Conservation (phyloP, 1,284 basidiomycete genomes). For the Heimioporus retisporus region DNA sequence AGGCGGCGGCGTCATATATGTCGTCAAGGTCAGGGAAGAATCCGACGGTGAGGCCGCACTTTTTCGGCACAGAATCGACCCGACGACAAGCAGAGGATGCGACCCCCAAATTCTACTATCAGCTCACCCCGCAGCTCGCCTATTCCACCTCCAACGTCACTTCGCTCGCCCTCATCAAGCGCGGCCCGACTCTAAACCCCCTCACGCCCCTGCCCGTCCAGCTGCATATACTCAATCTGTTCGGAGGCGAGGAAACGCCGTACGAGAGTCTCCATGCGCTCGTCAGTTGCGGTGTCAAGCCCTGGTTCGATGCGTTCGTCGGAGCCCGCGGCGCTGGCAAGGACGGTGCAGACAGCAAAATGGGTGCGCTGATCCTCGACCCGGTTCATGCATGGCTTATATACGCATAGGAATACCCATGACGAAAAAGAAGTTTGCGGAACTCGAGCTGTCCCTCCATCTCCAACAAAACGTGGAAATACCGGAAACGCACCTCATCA, state of each 20-base stretch:
- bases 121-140: conserved; percentile 77
- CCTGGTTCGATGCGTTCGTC: conserved; percentile 99
- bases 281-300: conserved; percentile 96
- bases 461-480: conserved; percentile 99
- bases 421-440: conserved; percentile 99
- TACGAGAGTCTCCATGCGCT: conserved; percentile 98
- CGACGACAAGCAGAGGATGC: conserved; percentile 62
- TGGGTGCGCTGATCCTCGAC: conserved; percentile 64
- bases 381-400: conserved; percentile 9
- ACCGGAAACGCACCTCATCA: conserved; percentile 93
- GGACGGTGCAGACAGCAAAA: conserved; percentile 85
- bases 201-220: conserved; percentile 85
- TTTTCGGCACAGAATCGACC: conserved; percentile 17
- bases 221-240: conserved; percentile 94
- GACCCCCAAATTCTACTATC: conserved; percentile 72
- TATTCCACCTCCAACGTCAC: conserved; percentile 87
- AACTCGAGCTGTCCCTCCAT: conserved; percentile 97
- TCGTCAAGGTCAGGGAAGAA: conserved; percentile 81
- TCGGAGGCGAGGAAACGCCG: conserved; percentile 91
- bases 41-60: conserved; percentile 64
- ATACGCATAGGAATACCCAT: conserved; percentile 85
- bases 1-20: conserved; percentile 80
- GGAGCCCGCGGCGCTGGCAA: conserved; percentile 80
- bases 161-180: conserved; percentile 96
- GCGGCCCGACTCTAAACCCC: conserved; percentile 86